These are phyloP conservation scores for Acacia confusa DNA, from an alignment of 306 rosid species.

Conservation along the genomic window DNA sequence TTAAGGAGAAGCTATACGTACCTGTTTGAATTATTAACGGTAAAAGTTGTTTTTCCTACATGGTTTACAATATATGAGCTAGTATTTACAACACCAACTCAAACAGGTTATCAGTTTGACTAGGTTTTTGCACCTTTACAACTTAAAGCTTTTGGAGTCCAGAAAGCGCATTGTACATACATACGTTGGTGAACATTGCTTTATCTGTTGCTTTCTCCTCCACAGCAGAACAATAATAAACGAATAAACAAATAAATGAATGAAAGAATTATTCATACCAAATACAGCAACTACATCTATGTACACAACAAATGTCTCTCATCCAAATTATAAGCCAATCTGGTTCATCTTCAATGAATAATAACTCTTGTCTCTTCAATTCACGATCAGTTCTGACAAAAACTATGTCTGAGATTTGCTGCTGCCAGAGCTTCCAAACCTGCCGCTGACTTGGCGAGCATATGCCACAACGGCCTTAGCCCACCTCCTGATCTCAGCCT, in stretches of 20 bases:
- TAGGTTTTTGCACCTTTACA: no score
- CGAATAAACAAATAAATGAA: background rate
- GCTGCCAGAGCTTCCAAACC: conserved; percentile 45
- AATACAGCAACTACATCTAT: background rate
- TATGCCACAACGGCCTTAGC: conserved; percentile 88
- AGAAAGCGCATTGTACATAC: no score
- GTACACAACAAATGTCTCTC: background rate
- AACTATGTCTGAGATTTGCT: conserved; percentile 17
- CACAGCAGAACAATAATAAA: background rate
- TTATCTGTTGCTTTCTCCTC: background rate
- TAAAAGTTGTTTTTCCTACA: no score
- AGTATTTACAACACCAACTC: no score
- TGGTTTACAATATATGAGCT: no score
- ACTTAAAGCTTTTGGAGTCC: no score
- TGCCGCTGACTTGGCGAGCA: conserved; percentile 81
- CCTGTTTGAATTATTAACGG: no score
- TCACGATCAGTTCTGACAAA: background rate
- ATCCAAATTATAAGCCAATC: background rate
- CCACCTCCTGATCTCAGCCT: conserved; percentile 77
- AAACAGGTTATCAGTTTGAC: no score
- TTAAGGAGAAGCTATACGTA: no score
- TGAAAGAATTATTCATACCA: background rate
- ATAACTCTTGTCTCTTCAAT: background rate
- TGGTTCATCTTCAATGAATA: background rate
- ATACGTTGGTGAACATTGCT: no score